Conservation (phyloP, 2,329 filamentous ascomycete genomes). For the Beauveria brongniartii region DNA sequence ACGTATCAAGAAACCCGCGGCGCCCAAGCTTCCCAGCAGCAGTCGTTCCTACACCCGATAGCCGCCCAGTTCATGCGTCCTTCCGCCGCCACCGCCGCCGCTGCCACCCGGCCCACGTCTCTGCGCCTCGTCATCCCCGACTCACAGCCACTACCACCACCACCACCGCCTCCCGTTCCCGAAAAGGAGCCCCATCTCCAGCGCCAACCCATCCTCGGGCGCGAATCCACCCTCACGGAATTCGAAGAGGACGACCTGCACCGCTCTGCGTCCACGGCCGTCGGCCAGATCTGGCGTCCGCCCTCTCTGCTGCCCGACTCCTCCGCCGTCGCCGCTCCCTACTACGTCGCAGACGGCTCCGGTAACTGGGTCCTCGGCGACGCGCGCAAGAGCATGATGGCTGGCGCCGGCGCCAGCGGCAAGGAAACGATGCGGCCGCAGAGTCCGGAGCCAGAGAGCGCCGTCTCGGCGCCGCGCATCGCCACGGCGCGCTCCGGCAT, state of each 20-base stretch:
- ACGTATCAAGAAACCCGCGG: neutral
- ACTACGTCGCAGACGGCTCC: slow-evolving; percentile 42
- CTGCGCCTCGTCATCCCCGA: slow-evolving; percentile 9
- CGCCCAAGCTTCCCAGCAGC: slow-evolving; percentile 12
- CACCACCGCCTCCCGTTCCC: neutral
- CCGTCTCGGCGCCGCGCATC: neutral
- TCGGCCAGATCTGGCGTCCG: slow-evolving; percentile 42
- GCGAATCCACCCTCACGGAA: slow-evolving; percentile 41
- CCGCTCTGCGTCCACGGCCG: slow-evolving; percentile 26
- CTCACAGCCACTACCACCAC: slow-evolving; percentile 7
- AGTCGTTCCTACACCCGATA: neutral
- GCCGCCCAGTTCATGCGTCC: slow-evolving; percentile 14
- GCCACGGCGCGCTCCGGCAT: neutral
- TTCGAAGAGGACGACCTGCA: slow-evolving; percentile 41
- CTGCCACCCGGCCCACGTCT: neutral
- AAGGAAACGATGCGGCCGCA: neutral
- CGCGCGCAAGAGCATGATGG: slow-evolving; percentile 19
- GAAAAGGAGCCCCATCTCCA: slow-evolving; percentile 8
- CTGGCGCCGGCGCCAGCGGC: slow-evolving; percentile 8
- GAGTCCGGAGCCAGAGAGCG: neutral
- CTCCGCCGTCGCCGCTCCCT: slow-evolving; percentile 23
- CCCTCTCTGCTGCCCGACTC: slow-evolving; percentile 30
- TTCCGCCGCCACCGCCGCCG: neutral
- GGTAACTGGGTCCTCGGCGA: slow-evolving; percentile 47
- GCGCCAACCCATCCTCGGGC: slow-evolving; percentile 10